Evolutionary conservation across 441 rosid genomes (phyloP).

Genomic region (Gossypium davidsonii): DNA sequence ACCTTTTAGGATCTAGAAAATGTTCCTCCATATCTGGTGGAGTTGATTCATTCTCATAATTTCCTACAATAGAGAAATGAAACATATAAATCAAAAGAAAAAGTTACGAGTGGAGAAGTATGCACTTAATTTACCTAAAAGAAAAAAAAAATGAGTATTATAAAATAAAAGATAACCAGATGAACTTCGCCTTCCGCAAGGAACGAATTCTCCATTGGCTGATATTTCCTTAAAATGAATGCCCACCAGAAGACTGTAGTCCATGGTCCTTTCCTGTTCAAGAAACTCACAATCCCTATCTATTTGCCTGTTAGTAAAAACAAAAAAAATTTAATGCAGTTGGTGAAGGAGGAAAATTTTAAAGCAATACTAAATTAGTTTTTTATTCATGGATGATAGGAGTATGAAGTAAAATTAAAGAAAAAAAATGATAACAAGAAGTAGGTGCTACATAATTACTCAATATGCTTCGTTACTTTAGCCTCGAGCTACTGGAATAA

Average conservation of each 20-base stretch:
- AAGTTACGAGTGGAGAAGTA: neutral
- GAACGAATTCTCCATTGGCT: conserved; percentile 35
- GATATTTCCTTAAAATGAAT: conserved; percentile 53
- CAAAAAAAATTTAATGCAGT: neutral
- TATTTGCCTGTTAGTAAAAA: conserved; percentile 41
- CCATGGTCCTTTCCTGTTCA: conserved; percentile 69
- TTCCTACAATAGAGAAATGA: conserved; percentile 20
- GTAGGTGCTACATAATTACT: neutral
- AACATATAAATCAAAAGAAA: neutral
- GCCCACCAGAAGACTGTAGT: conserved; percentile 65
- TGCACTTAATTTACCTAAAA: neutral
- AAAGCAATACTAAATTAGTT: neutral
- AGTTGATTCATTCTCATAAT: conserved; percentile 21
- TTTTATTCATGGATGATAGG: neutral
- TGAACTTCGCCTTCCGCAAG: conserved; percentile 40
- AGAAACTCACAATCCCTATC: conserved; percentile 66
- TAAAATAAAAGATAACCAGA: conserved; percentile 1
- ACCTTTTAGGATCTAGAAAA: too few relatives aligned
- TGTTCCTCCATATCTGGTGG: neutral
- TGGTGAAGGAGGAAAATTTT: neutral
- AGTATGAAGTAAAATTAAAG: neutral
- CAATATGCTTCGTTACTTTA: neutral
- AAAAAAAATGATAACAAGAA: neutral
- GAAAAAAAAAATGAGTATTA: too few relatives aligned
- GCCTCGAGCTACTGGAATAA: neutral